Evolutionary conservation across 306 rosid species (phyloP).

Genomic region (Pterocarpus santalinus): DNA sequence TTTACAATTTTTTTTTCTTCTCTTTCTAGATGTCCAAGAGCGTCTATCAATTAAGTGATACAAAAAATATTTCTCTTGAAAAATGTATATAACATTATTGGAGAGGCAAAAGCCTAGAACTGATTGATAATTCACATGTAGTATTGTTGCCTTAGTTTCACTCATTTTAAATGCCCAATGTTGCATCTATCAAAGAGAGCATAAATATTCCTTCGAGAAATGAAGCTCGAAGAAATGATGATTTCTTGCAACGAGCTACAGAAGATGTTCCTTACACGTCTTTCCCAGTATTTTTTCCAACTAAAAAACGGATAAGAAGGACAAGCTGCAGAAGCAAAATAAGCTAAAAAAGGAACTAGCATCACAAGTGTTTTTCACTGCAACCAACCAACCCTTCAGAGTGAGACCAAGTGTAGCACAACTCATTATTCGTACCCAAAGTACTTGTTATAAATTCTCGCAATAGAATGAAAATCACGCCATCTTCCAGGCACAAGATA

Average conservation of each 20-base stretch:
- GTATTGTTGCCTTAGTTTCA: background rate
- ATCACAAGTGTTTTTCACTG: constrained; percentile 67
- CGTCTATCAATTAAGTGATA: too few relatives aligned
- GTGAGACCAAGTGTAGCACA: constrained; percentile 45
- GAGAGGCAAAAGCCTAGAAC: background rate
- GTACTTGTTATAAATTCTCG: constrained; percentile 38
- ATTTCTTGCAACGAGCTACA: background rate
- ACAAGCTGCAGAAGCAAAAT: background rate
- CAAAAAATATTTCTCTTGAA: too few relatives aligned
- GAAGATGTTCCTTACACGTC: background rate
- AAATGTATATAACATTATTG: background rate
- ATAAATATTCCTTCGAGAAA: background rate
- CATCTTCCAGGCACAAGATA: constrained; percentile 31
- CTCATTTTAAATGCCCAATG: background rate
- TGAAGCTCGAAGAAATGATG: background rate
- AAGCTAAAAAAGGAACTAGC: background rate
- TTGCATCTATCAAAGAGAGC: background rate
- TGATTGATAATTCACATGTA: background rate
- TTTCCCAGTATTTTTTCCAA: background rate
- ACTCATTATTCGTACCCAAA: constrained; percentile 11
- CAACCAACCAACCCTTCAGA: constrained; percentile 59
- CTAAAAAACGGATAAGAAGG: background rate
- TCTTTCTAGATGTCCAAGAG: too few relatives aligned
- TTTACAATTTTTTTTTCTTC: too few relatives aligned
- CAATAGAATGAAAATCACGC: too few relatives aligned